Evolutionary conservation across 2,329 filamentous ascomycete species (phyloP).

Genomic region (Metarhizium brunneum): DNA sequence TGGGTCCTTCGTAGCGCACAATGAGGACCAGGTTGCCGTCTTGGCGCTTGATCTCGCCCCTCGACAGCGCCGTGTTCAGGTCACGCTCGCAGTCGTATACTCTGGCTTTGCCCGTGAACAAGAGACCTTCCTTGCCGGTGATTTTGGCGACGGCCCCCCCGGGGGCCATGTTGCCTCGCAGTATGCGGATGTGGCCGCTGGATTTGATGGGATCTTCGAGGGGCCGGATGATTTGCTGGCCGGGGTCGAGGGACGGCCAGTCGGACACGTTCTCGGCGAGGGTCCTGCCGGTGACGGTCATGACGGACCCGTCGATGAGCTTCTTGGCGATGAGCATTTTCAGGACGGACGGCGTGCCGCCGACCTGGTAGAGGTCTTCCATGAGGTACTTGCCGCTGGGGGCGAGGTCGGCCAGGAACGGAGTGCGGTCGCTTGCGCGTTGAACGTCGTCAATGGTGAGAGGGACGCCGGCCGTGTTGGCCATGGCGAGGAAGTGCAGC

Average conservation of each 20-base stretch:
- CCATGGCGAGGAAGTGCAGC: constrained; percentile 85
- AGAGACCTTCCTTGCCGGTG: constrained; percentile 84
- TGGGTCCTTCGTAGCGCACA: constrained; percentile 88
- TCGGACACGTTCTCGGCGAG: constrained; percentile 71
- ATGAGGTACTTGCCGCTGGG: constrained; percentile 80
- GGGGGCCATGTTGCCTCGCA: constrained; percentile 80
- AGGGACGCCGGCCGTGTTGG: constrained; percentile 68
- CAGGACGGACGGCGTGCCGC: constrained; percentile 76
- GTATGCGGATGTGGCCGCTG: constrained; percentile 80
- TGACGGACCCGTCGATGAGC: constrained; percentile 67
- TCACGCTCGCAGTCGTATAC: constrained; percentile 82
- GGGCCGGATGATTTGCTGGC: constrained; percentile 80
- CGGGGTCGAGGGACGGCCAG: constrained; percentile 67
- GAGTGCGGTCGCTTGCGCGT: constrained; percentile 70
- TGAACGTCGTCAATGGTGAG: constrained; percentile 77
- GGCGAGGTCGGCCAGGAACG: constrained; percentile 77
- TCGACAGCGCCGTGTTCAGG: constrained; percentile 68
- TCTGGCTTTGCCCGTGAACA: constrained; percentile 69
- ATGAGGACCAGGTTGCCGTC: constrained; percentile 78
- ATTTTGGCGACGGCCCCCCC: constrained; percentile 91
- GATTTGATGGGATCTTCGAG: constrained; percentile 65
- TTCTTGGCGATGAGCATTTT: constrained; percentile 72
- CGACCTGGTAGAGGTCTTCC: constrained; percentile 79
- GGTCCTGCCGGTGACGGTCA: constrained; percentile 77
- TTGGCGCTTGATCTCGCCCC: constrained; percentile 42